Evolutionary conservation across 352 stramenopile species (phyloP).

Genomic region (Phytophthora podocarpi): DNA sequence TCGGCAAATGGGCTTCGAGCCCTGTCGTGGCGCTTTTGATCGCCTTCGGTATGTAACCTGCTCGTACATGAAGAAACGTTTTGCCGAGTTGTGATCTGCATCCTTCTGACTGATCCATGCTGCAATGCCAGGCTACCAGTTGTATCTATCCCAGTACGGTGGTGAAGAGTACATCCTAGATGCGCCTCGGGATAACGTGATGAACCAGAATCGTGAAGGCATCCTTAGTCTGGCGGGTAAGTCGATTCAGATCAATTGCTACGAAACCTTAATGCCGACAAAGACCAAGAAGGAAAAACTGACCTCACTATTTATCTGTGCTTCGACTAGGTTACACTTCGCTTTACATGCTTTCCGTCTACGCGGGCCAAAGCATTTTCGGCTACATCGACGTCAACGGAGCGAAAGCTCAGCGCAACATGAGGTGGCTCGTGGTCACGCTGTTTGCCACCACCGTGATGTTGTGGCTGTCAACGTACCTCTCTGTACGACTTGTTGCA

Average conservation of each 20-base stretch:
- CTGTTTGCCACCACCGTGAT: conserved; percentile 48
- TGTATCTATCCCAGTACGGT: conserved; percentile 75
- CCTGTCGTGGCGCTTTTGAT: conserved; percentile 50
- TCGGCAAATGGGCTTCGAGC: conserved; percentile 53
- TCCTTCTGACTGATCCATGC: background rate
- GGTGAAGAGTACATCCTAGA: conserved; percentile 84
- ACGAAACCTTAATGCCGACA: no score
- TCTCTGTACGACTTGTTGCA: conserved; percentile 59
- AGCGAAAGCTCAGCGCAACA: conserved; percentile 62
- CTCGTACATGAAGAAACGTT: no score
- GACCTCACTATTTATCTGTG: background rate
- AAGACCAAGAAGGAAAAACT: no score
- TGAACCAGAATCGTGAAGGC: conserved; percentile 95
- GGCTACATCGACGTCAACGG: conserved; percentile 65
- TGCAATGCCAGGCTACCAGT: conserved; percentile 68
- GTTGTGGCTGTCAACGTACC: conserved; percentile 59
- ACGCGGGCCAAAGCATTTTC: conserved; percentile 66
- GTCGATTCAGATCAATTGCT: background rate
- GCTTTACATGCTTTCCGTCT: conserved; percentile 87
- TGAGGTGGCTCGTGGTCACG: conserved; percentile 60
- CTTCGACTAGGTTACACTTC: conserved; percentile 86
- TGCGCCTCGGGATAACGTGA: conserved; percentile 71
- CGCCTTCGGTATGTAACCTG: conserved; percentile 36
- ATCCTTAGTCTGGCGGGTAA: conserved; percentile 90
- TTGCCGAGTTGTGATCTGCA: background rate